Base-by-base conservation (phyloP, 208 protist genomes). In the Herpetomonas tarakana region DNA sequence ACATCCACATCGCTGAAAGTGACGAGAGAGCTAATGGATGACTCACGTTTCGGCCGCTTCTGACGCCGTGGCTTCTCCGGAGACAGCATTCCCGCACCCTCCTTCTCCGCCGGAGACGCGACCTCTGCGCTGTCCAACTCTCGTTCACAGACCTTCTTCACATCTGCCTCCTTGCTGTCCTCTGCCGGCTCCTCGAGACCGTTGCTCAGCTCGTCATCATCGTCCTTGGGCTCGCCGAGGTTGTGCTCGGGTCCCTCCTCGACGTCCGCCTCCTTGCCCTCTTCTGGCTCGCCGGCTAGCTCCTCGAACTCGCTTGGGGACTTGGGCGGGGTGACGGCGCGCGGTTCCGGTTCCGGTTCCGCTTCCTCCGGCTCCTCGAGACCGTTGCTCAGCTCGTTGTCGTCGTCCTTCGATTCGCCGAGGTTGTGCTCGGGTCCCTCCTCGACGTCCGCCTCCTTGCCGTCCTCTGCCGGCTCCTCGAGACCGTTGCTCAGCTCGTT, bases 221-320 rank as follows among this genome's bases (percentile, higher is more conserved):
- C 35, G 21, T 49, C 16, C 57, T 31, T 11, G 21, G 57, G 45
- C 25, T 18, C 47, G 28, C 45, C 57, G 16, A 62, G 22, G 3
- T 7, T 19, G 41, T 24, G 19, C 19, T 38, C 22, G 7, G 14
- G 3, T 2, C 25, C 24, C 46, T 62, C 45, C 35, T 62, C 47
- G 16, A 19, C n/a, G 12, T 52, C 46, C 7, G 46, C 12, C 19
- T 19, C 18, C 22, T 19, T 26, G 18, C 11, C 11, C n/a, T 52
- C 12, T 18, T 52, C 46, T 12, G 7, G 12, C 46, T 12, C 22
- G 21, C 22, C 46, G 12, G 6, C 46, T 12, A 26, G 46, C 22
- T 6, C 12, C 19, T 19, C 22, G 46, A 26, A 52, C 38, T 45
- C 38, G 38, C 11, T n/a, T n/a, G n/a, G n/a, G n/a, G n/a, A n/a